Conservation (phyloP, 345 rosid species). For the Gossypium bickii region DNA sequence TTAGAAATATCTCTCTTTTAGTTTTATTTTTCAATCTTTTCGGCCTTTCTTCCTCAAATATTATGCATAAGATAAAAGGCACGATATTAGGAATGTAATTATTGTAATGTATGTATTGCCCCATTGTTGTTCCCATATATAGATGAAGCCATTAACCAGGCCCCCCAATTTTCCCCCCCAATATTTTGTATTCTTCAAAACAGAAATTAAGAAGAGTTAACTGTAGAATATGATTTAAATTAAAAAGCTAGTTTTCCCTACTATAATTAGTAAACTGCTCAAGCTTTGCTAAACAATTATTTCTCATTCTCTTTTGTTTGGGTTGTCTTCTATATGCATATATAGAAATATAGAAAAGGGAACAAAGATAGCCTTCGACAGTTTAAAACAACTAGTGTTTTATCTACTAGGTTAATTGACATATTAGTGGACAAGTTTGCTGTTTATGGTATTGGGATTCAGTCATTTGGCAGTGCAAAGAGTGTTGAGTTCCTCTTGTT, state of each 20-base stretch:
- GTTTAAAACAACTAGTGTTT: not conserved
- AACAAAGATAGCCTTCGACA: not conserved
- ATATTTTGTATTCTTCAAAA: conserved; percentile 14
- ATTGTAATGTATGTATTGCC: conserved; percentile 31
- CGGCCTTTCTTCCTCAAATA: not conserved
- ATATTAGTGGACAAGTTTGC: not conserved
- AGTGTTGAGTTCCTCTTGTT: conserved; percentile 14
- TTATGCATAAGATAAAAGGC: conserved; percentile 23
- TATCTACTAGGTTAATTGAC: not conserved
- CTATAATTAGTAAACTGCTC: not conserved
- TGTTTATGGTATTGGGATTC: not conserved
- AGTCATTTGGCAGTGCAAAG: conserved; percentile 6
- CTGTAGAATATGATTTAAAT: conserved; percentile 12
- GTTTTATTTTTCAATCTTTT: not conserved
- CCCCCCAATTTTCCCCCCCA: conserved; percentile 12
- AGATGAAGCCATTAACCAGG: conserved; percentile 23
- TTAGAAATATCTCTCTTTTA: not conserved
- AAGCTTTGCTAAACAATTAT: not conserved
- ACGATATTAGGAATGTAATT: conserved; percentile 37
- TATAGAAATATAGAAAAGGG: not conserved
- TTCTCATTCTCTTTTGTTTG: not conserved
- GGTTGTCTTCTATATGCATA: not conserved
- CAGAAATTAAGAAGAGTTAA: conserved; percentile 5
- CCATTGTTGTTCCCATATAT: conserved; percentile 44
- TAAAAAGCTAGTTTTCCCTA: not conserved